Evolutionary conservation across 306 rosid species (phyloP).

Genomic region (Sindora glabra): DNA sequence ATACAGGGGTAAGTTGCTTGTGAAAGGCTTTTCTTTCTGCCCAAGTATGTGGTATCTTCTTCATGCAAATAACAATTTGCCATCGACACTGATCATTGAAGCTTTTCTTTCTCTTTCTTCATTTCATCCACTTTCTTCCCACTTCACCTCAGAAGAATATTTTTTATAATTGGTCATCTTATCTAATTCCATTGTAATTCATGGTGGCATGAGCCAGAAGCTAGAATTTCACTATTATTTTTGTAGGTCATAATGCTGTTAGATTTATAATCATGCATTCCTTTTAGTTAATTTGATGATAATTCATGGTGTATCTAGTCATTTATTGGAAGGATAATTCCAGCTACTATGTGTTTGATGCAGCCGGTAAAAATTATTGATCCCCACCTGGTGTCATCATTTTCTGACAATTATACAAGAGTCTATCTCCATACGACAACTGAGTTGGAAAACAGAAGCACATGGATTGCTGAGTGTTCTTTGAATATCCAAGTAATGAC

Average conservation of each 20-base stretch:
- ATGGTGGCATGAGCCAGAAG: background rate
- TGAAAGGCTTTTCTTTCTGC: slow-evolving; percentile 8
- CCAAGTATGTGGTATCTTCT: background rate
- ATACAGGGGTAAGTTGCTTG: slow-evolving; percentile 73
- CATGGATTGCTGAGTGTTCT: slow-evolving; percentile 67
- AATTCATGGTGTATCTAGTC: slow-evolving; percentile 12
- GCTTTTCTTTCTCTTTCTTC: background rate
- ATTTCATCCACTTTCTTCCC: background rate
- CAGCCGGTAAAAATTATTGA: slow-evolving; percentile 91
- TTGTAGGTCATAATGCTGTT: slow-evolving; percentile 5
- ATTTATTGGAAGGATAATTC: slow-evolving; percentile 19
- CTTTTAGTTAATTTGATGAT: slow-evolving; percentile 1
- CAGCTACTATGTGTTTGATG: slow-evolving; percentile 27
- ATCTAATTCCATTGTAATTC: slow-evolving; percentile 3
- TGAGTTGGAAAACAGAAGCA: slow-evolving; percentile 77
- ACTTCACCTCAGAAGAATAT: background rate
- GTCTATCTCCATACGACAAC: slow-evolving; percentile 66
- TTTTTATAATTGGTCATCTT: background rate
- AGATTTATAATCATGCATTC: background rate
- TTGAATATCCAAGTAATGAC: slow-evolving; percentile 67
- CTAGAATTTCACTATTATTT: slow-evolving; percentile 2
- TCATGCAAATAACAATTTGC: background rate
- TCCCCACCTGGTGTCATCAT: slow-evolving; percentile 89
- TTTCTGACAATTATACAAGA: slow-evolving; percentile 68
- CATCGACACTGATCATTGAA: background rate